A percentile compares a stretch with the other conserved stretches of the same genome.
Conservation (phyloP, 2,329 filamentous ascomycete genomes). For the Mycocentrospora acerina region DNA sequence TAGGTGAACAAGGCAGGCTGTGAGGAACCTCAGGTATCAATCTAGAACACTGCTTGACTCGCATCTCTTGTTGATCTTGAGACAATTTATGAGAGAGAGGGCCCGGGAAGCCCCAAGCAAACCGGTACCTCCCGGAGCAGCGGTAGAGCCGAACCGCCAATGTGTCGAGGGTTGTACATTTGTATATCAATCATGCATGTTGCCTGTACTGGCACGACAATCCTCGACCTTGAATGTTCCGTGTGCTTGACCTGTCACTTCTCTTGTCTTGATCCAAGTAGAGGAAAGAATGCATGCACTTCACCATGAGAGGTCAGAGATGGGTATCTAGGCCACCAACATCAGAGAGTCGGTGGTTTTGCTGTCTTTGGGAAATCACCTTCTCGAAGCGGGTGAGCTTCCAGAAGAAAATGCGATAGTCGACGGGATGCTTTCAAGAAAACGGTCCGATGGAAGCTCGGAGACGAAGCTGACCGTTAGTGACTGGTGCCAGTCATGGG, state of each 20-base stretch:
- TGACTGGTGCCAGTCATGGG: constrained; percentile 11
- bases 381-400: too few relatives aligned
- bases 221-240: constrained; percentile 14
- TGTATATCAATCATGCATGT: constrained; percentile 1
- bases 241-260: constrained; percentile 3
- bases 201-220: constrained; percentile 9
- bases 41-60: constrained; percentile 30
- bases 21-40: constrained; percentile 10
- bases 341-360: too few relatives aligned
- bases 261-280: too few relatives aligned
- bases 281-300: too few relatives aligned
- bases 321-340: too few relatives aligned
- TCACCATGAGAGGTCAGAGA: too few relatives aligned
- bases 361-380: too few relatives aligned
- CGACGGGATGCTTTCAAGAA: constrained; percentile 7
- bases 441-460: constrained; percentile 23
- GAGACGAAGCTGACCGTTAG: constrained; percentile 14
- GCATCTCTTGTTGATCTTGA: constrained; percentile 11
- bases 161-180: constrained; percentile 12
- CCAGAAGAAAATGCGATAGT: background rate
- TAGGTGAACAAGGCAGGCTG: too few relatives aligned
- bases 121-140: constrained; percentile 15
- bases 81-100: constrained; percentile 19
- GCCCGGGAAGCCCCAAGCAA: constrained; percentile 6
- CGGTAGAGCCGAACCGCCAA: constrained; percentile 13